Conservation (phyloP, 78 protist genomes). For the Dictyostelium intermedium region DNA sequence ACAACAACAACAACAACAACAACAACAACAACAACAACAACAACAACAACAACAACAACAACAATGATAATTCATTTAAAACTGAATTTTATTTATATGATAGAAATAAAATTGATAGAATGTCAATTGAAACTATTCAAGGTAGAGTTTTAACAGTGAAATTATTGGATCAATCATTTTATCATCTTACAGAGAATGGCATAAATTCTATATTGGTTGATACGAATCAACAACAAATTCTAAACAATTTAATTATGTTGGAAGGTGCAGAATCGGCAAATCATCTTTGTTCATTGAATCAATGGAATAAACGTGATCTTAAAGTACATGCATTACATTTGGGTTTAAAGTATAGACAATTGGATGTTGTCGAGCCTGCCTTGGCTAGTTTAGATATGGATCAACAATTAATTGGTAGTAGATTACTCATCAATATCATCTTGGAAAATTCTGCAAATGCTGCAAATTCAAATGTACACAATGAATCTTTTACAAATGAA, state of each 20-base stretch:
- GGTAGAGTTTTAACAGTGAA: background rate
- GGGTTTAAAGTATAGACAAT: slow-evolving; percentile 76
- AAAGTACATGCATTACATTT: slow-evolving; percentile 76
- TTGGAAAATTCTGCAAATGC: slow-evolving; percentile 55
- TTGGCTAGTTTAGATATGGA: slow-evolving; percentile 49
- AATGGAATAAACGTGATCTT: slow-evolving; percentile 74
- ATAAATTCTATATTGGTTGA: slow-evolving; percentile 19
- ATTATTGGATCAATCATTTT: slow-evolving; percentile 46
- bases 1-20: too few species aligned
- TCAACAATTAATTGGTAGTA: slow-evolving; percentile 54
- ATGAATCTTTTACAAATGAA: slow-evolving; percentile 65
- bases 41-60: background rate
- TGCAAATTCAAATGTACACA: slow-evolving; percentile 63
- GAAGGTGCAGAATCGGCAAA: slow-evolving; percentile 75
- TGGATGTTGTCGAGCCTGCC: slow-evolving; percentile 80
- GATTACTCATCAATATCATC: slow-evolving; percentile 35
- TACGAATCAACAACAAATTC: slow-evolving; percentile 64
- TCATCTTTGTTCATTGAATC: slow-evolving; percentile 56
- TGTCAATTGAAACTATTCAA: background rate
- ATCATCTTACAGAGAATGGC: slow-evolving; percentile 10
- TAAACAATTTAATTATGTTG: slow-evolving; percentile 60
- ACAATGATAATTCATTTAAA: background rate
- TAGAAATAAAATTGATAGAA: background rate
- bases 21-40: too few species aligned
- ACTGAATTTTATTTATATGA: slow-evolving; percentile 4